phyloP scores from a whole-genome alignment of 1,284 basidiomycete species.

The Mrakiaceae sp. region DNA sequence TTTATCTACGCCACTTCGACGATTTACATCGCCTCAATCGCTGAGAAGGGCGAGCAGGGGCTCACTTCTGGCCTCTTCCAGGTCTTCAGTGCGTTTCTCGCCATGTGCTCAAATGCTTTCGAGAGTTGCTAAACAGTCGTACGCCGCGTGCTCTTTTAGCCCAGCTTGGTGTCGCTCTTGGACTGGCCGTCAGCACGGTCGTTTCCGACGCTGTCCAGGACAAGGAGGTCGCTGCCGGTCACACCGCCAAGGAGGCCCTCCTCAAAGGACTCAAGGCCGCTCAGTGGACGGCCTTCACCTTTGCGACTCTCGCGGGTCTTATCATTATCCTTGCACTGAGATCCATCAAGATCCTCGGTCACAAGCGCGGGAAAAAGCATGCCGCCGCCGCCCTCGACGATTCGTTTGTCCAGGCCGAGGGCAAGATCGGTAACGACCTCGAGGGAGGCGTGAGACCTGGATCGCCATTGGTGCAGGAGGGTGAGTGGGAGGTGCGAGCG shows the following conservation, averaged over 20 bases:
- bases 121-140: not conserved
- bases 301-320: not conserved
- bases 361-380: not conserved
- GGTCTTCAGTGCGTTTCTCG: constrained; percentile 25
- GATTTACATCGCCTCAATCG: constrained; percentile 63
- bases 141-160: not conserved
- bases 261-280: constrained; percentile 7
- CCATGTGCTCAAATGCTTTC: too few relatives aligned
- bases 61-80: constrained; percentile 65
- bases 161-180: constrained; percentile 8
- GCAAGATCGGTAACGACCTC: too few relatives aligned
- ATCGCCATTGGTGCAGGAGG: too few relatives aligned
- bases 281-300: not conserved
- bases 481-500: too few relatives aligned
- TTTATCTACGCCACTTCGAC: constrained; percentile 41
- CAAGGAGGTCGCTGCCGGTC: not conserved
- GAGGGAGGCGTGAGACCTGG: too few relatives aligned
- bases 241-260: not conserved
- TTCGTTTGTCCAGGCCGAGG: too few relatives aligned
- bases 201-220: not conserved
- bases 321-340: not conserved
- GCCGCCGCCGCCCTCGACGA: too few relatives aligned
- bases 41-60: constrained; percentile 60
- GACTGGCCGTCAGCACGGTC: constrained; percentile 9
- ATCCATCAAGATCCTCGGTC: constrained; percentile 1